Conservation (phyloP, 768 basidiomycete species). For the Collybia sordida region DNA sequence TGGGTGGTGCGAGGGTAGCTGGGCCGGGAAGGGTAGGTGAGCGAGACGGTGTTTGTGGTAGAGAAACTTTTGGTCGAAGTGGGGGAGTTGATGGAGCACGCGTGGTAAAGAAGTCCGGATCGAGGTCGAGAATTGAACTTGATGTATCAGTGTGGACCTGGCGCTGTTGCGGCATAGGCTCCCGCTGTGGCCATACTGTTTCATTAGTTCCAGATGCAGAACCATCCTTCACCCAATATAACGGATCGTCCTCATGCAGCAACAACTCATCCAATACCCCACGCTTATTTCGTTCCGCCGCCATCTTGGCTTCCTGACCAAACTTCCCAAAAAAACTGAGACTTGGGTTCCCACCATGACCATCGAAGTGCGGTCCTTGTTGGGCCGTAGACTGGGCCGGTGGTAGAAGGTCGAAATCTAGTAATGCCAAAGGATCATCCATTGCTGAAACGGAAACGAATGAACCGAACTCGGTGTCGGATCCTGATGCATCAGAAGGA, state of each 20-base stretch:
- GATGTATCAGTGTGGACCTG: conserved; percentile 12
- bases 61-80: conserved; percentile 25
- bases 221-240: conserved; percentile 51
- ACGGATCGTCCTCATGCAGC: conserved; percentile 66
- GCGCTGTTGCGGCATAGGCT: conserved; percentile 1
- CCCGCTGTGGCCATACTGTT: background rate
- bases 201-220: background rate
- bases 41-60: conserved; percentile 17
- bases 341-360: conserved; percentile 24
- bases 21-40: conserved; percentile 20
- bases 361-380: background rate
- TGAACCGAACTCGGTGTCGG: conserved; percentile 53
- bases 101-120: conserved; percentile 32
- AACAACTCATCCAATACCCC: conserved; percentile 64
- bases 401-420: background rate
- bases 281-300: conserved; percentile 50
- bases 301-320: conserved; percentile 52
- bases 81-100: conserved; percentile 10
- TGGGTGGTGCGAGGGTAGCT: conserved; percentile 13
- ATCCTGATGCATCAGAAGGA: conserved; percentile 3
- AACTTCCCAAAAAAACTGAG: conserved; percentile 63
- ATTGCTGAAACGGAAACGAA: conserved; percentile 53
- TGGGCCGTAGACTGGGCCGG: background rate
- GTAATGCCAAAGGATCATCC: conserved; percentile 44
- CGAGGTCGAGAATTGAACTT: conserved; percentile 29